Evolutionary conservation across 495 filamentous ascomycete genomes (phyloP), one percentile per base, ranked within the genome.

Genomic region (Talaromyces nanjingensis): DNA sequence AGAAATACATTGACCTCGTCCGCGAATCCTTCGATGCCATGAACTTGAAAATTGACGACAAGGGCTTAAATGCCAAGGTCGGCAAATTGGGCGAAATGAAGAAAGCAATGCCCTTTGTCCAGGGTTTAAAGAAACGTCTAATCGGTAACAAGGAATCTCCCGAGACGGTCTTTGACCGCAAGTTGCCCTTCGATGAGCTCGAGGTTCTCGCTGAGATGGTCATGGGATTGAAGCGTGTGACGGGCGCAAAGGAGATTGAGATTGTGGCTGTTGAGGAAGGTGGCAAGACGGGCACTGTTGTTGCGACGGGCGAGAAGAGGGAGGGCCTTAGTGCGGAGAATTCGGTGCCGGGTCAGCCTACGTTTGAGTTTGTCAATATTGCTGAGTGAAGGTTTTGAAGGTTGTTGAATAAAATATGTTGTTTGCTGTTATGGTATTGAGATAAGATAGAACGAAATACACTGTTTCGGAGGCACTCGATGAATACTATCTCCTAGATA

Each of bases 51-150:
- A 72, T 89, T 67, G 86, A 96, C 65, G 91, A 96, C 70, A 96
- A 94, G 79, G 84, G 83, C 61, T 77, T 97, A 20, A 90, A 84
- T 68, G 83, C 83, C 59, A 84, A 87, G 69, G 83, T 93, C 22
- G 84, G 82, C 68, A 92, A 92, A 77, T 84, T 94, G 70, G 82
- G 84, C 29, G 93, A 97, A 76, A 91, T 89, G 84, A 98, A 98
- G 85, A 91, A 93, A 76, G 93, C 91, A 27, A 98, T 98, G 94
- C 96, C 96, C 5, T 98, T 97, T 70, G 86, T 98, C 4, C 92
- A 98, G 74, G 76, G 70, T 1, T 76, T 98, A 58, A 97, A 97
- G 87, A 88, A 84, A 69, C 83, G 90, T 20, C 81, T 98, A 25
- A 73, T 88, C 53, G 72, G 71, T 22, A 85, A 83, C 47, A 74